Base-by-base conservation (phyloP, 2,329 filamentous ascomycete genomes). In the Claviceps pazoutovae region DNA sequence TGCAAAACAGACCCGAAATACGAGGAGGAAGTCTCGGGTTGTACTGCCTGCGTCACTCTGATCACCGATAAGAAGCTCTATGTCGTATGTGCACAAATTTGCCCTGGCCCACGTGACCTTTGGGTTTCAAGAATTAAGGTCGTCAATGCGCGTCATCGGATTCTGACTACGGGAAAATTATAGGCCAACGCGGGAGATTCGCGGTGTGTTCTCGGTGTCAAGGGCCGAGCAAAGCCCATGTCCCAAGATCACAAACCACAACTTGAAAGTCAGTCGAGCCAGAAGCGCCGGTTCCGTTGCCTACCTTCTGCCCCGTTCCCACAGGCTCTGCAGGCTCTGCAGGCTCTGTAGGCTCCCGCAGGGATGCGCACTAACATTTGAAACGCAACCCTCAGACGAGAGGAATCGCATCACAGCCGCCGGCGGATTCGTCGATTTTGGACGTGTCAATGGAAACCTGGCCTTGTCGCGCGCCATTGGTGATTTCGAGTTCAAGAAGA, bases 401-500 rank as follows among this genome's bases (percentile, higher is more conserved):
- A 97, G 95, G 71, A 90, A 90, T 58, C 83, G 93, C 63, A 98
- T 98, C 63, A 91, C 83, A 63, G 90, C 91, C 53, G 93, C 93
- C 45, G 93, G 93, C 66, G 93, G 93, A 48, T 97, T 97, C 61
- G 93, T 98, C 64, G 93, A 98, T 69, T 98, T 97, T 66, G 93
- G 93, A 57, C 87, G 93, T 65, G 93, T 98, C 61, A 98, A 98
- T 68, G 93, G 93, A 66, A 98, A 98, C 69, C 81, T 98, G 46
- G 93, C 93, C 46, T 76, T 98, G 56, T 98, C 93, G 56, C 86
- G 93, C 68, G 93, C 93, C 61, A 96, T 98, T 68, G 93, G 93
- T 61, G 93, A 98, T 69, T 98, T 98, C 65, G 93, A 98, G 68
- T 98, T 98, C 79, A 98, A 98, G 79, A 97, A 97, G 79, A 95